Evolutionary conservation across 2,329 filamentous ascomycete genomes (phyloP), one percentile per base, ranked within the genome.

Genomic region (Aspergillus sp.): DNA sequence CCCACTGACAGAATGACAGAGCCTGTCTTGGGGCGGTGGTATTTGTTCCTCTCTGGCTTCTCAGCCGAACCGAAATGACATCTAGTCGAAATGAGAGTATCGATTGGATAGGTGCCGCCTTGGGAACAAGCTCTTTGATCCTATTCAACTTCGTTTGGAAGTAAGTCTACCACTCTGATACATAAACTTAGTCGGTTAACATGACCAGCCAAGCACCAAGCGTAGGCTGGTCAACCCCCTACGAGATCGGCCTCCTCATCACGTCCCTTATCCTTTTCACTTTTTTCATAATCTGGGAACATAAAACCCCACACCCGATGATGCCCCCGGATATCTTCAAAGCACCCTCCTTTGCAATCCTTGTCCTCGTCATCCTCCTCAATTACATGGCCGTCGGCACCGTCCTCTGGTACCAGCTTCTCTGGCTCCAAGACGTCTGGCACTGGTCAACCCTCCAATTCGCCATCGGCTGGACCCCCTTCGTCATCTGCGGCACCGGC

Each of bases 71-170:
- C 1, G 70, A 75, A 42, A 53, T 62, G 18, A 68, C 72, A 1
- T 65, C 74, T 42, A 71, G 76, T 60, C 61, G 60, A n/a, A 59
- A 72, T 22, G 77, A 75, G 2, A 71, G 67, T 24, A 68, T 78
- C 24, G 76, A 79, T 54, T 77, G 69, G 60, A 54, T 76, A 11
- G 81, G 78, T 0, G 73, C 72, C 2, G 66, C 64, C 6, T 66
- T 80, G 3, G 79, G 74, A 0, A 66, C 75, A 1, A 62, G 67
- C 13, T 72, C 74, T 5, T 62, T 82, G n/a, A 66, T 81, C 1
- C 62, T 81, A 0, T 82, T 82, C 56, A 82, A 80, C 53, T 73
- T 83, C n/a, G 74, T 74, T 1, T 83, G 80, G 76, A 83, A 81
- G 80, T 81, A 61, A 69, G 73, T 68, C 24, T 81, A 61, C 20